Base-by-base conservation (phyloP, 106 monocot genomes). In the Dendrobium huoshanense region DNA sequence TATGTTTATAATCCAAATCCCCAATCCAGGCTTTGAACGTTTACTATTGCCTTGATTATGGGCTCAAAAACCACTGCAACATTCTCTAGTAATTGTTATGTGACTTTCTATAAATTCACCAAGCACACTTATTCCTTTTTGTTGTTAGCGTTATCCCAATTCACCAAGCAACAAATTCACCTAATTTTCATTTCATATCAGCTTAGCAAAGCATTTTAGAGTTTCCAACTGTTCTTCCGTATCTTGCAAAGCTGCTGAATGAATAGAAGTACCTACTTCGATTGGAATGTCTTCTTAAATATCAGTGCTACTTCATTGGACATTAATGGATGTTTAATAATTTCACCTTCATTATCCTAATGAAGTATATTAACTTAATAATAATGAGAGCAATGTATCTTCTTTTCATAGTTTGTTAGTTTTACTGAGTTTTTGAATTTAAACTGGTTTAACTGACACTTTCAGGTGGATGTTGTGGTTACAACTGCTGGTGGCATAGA, bases 401-500 rank as follows among this genome's bases (percentile, higher is more conserved):
- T 70, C 15, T 37, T 70, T 70, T 70, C 11, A n/a, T 13, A 17
- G 17, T 70, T 70, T 70, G 33, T 33, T 70, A 70, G 70, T 37
- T 40, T 11, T 33, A 70, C 7, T 11, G 15, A 24, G 24, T 70
- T 37, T 17, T 68, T 70, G 3, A 37, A 4, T 40, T 33, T 37
- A 70, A 70, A 70, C 24, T 64, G 59, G 41, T 73, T 22, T 61
- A 20, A 61, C 20, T 61, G 61, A 61, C 51, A 59, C 75, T 56
- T 87, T 72, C 80, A 97, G 97, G 92, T 97, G 25, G 94, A 97
- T 85, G 94, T 94, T 72, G 65, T 97, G 81, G 97, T 97, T 65
- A 94, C 97, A 79, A 97, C 97, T 67, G 97, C 97, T 88, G 97
- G 94, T 81, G 97, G 97, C 73, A 89, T 97, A 82, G 97, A 97